Conservation (phyloP, 371 early-diverging fungal genomes). For the Mucor irregularis region DNA sequence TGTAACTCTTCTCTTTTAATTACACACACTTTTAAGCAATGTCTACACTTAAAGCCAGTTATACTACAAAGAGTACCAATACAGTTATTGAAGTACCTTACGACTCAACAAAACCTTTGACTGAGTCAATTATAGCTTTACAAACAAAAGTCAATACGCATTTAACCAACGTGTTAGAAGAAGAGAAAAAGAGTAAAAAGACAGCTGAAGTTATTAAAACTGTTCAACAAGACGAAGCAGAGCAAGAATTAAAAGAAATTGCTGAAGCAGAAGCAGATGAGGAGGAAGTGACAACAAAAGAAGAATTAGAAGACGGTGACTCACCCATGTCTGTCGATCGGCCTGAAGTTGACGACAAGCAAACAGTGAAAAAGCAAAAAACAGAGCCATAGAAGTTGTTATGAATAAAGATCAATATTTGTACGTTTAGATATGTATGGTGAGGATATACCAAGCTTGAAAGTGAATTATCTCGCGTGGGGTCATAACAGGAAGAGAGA, state of each 20-base stretch:
- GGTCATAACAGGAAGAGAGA: too few relatives aligned
- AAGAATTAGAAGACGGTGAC: background rate
- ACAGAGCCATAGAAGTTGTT: background rate
- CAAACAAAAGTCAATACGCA: constrained; percentile 11
- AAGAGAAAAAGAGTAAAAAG: constrained; percentile 8
- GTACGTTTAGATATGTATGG: too few relatives aligned
- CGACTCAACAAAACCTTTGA: constrained; percentile 1
- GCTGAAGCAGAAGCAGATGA: constrained; percentile 7
- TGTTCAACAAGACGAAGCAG: constrained; percentile 5
- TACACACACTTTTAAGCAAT: too few relatives aligned
- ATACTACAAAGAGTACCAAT: background rate
- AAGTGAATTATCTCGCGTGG: too few relatives aligned
- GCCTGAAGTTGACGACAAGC: constrained; percentile 4
- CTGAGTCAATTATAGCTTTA: constrained; percentile 6
- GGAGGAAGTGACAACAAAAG: background rate
- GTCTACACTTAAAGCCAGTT: constrained; percentile 15
- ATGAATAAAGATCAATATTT: too few relatives aligned
- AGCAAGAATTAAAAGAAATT: constrained; percentile 10
- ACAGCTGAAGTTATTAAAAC: background rate
- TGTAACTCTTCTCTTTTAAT: too few relatives aligned
- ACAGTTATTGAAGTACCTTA: constrained; percentile 1
- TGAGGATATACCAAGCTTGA: too few relatives aligned
- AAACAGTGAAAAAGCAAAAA: constrained; percentile 15
- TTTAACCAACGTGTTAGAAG: constrained; percentile 16
- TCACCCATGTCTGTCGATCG: constrained; percentile 7